Base-by-base conservation (phyloP, 305 asterid genomes). In the Petunia hybrid region DNA sequence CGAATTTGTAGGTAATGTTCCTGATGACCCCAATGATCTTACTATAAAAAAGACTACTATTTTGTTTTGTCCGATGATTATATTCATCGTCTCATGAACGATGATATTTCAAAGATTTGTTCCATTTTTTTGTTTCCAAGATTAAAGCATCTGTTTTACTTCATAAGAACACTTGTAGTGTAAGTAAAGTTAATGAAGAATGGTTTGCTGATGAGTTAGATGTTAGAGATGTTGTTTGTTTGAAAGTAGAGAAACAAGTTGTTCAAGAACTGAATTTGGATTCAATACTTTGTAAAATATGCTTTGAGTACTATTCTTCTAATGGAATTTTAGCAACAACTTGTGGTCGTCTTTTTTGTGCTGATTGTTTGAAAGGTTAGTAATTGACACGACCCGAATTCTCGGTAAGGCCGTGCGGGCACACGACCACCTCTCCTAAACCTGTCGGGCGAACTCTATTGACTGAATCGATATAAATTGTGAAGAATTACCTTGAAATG, bases 341-440 rank as follows among this genome's bases (percentile, higher is more conserved):
- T n/a, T 82, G 84, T 76, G 67, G 84, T 31, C 84, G 76, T 56
- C 77, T 42, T 31, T 82, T 76, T 36, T 82, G 84, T 60, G 22
- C 48, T 40, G 80, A 56, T 48, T 82, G 84, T 46, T 82, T 81
- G 84, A 2, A 45, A 75, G 69, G 80, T 62, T 85, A 85, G 31
- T 51, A 79, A 22, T 22, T 22, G 31, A 22, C 31, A 22, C 31
- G 31, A 22, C 31, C 31, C 31, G 31, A 22, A 22, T 22, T 22
- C 31, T 22, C 31, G 31, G 31, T 22, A 22, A 22, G 31, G 31
- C 31, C 31, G 31, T 22, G 31, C 31, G 31, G 31, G 31, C 31
- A 22, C 31, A 22, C 31, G 31, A 22, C 31, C 31, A 22, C 31
- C 1, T 22, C 31, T 22, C 31, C 31, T 22, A 22, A 22, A 22